Evolutionary conservation across 352 stramenopile genomes (phyloP), one percentile per base, ranked within the genome.

Genomic region (Globisporangium echinulatum): DNA sequence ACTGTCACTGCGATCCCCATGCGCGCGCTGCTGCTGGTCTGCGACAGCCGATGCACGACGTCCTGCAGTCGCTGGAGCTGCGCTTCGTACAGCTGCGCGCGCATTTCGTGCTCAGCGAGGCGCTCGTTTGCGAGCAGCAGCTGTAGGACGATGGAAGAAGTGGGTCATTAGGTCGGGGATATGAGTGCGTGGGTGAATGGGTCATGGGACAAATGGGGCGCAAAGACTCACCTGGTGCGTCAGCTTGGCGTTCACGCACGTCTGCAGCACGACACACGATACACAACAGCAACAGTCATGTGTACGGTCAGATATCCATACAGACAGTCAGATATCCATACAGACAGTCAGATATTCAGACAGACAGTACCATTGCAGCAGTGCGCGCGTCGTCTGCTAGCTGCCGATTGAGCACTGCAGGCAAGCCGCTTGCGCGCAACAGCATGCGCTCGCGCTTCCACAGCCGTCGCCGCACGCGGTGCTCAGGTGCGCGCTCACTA

Each of bases 381-480:
- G 82, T 15, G 2, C 66, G 56, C 42, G 57, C 70, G 54, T 85
- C 74, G 17, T 70, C 64, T 4, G 69, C 56, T 13, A 83, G 58
- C 39, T 57, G 57, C 15, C 63, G 56, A 17, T 72, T 71, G 40
- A 79, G 36, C 5, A 56, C 37, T 8, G 49, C 44, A 0, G 79
- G 71, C 15, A 83, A 48, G 13, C 71, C 67, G 37, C 58, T 71
- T 0, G 64, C 70, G 47, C 65, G 58, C 37, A 83, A 54, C 2
- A 79, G 75, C 66, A 85, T 82, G 11, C 81, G 68, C 43, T 87
- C 71, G 33, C 81, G 68, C 43, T 68, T 83, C 81, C 81, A 90
- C 11, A 68, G 54, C n/a, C 81, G 67, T 50, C 81, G 65, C 2
- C 81, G 72, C 14, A 86, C 71, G 36, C 66, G 60, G 25, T 82